phyloP scores from a whole-genome alignment of 805 yeast species.

The Jamesozyma piceae region DNA sequence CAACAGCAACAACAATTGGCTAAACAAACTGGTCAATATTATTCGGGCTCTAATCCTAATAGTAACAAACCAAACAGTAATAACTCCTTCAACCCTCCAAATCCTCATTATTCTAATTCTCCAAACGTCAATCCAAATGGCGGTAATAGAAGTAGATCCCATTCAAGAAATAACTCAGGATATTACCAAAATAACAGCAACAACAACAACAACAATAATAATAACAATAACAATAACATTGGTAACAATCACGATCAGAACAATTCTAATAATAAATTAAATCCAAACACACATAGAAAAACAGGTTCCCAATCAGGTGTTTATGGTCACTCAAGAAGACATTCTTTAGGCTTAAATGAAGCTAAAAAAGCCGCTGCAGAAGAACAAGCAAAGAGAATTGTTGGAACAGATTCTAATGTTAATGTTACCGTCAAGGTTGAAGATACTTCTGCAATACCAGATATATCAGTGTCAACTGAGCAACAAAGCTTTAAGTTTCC shows the following conservation, averaged over 20 bases:
- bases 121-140: slow-evolving; percentile 4
- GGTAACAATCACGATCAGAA: slow-evolving; percentile 1
- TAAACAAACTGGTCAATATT: slow-evolving; percentile 50
- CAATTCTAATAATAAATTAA: slow-evolving; percentile 7
- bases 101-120: slow-evolving; percentile 23
- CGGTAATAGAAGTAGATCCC: slow-evolving; percentile 27
- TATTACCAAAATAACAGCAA: slow-evolving; percentile 17
- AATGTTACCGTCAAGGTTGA: slow-evolving; percentile 11
- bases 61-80: slow-evolving; percentile 4
- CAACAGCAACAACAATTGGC: slow-evolving; percentile 34
- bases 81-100: slow-evolving; percentile 15
- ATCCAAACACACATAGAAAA: slow-evolving; percentile 35
- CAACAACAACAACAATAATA: background rate
- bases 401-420: slow-evolving; percentile 3
- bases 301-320: slow-evolving; percentile 39
- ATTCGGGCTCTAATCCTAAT: slow-evolving; percentile 6
- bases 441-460: slow-evolving; percentile 5
- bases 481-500: slow-evolving; percentile 26
- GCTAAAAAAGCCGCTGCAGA: slow-evolving; percentile 96
- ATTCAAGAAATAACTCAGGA: slow-evolving; percentile 31
- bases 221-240: slow-evolving; percentile 6
- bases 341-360: slow-evolving; percentile 82
- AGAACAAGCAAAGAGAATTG: slow-evolving; percentile 61
- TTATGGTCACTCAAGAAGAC: slow-evolving; percentile 80
- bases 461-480: slow-evolving; percentile 5